Evolutionary conservation across 495 filamentous ascomycete species (phyloP), one percentile per base, ranked within the genome.

Genomic region (Barbatosphaeria neglecta): DNA sequence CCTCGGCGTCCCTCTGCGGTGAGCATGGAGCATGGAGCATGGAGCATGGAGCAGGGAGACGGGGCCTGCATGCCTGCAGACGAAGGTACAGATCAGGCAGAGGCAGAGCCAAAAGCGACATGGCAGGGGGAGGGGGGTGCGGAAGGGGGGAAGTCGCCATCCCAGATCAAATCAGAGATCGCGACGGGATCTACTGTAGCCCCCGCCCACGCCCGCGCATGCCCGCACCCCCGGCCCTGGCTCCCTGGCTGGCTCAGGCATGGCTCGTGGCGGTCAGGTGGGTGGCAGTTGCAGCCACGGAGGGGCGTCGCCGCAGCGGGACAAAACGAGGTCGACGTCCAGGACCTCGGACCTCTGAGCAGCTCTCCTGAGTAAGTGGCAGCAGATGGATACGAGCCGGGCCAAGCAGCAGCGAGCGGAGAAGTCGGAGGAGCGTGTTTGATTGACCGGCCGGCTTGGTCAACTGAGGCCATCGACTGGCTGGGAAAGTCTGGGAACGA

Each of bases 111-210:
- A 2, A 19, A 15, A 7, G 37, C 10, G 37, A 38, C 37, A 39
- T 16, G 10, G 17, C 3, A 8, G 17, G 6, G 4, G 2, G 16
- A 20, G n/a, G 37, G 5, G 37, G 37, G 28, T 33, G 16, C 40
- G 23, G 19, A n/a, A 27, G 44, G 46, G 44, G 47, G 49, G 45
- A 50, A 47, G 50, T 46, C 13, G 18, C 20, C 47, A 56, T 52
- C 51, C 45, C 53, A 62, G 54, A 59, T 62, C 50, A 50, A 60
- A 57, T 57, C 52, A 58, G 44, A 45, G 57, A 56, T 55, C 48
- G 51, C n/a, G 39, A 22, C 37, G 41, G 48, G 50, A 18, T 15
- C 46, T 44, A 44, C 47, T 17, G 23, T 43, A 37, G 48, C 27
- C 39, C 46, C 37, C 41, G 22, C 49, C 28, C 45, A 45, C 51